These are phyloP conservation scores for Fusarium sp. DNA, from an alignment of 2,329 filamentous ascomycete genomes.

Conservation along the genomic window DNA sequence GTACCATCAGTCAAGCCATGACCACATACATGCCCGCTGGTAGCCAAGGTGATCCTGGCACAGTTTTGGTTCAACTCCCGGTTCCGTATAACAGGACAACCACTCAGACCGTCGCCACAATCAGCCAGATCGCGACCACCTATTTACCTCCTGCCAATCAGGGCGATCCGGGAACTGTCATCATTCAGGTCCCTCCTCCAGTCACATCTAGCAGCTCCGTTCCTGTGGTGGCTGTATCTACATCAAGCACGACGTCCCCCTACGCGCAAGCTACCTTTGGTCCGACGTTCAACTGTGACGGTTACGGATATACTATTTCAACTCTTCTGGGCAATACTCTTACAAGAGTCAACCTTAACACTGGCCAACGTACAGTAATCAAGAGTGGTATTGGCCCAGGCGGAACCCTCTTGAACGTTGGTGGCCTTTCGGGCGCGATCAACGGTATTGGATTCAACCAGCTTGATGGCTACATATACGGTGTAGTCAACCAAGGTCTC, in stretches of 20 bases:
- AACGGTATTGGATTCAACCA: conserved; percentile 7
- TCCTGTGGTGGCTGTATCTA: too few species aligned
- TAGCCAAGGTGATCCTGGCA: conserved; percentile 17
- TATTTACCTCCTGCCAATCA: conserved; percentile 5
- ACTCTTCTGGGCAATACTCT: conserved; percentile 5
- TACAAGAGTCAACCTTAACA: not conserved
- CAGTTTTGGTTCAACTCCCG: conserved; percentile 14
- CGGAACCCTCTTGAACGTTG: not conserved
- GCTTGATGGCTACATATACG: conserved; percentile 11
- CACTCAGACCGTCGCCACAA: not conserved
- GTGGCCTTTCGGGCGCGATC: not conserved
- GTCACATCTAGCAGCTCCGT: too few species aligned
- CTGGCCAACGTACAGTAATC: not conserved
- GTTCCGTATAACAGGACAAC: conserved; percentile 7
- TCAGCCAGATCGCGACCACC: conserved; percentile 1
- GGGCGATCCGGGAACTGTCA: conserved; percentile 17
- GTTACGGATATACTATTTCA: not conserved
- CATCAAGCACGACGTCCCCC: too few species aligned
- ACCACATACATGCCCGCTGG: conserved; percentile 13
- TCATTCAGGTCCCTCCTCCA: conserved; percentile 9
- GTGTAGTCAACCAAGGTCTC: not conserved
- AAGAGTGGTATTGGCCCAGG: not conserved
- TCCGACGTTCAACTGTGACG: not conserved
- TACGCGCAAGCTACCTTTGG: not conserved
- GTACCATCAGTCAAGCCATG: not conserved